phyloP scores from a whole-genome alignment of 2,329 filamentous ascomycete species.

The Colletotrichum sp. region DNA sequence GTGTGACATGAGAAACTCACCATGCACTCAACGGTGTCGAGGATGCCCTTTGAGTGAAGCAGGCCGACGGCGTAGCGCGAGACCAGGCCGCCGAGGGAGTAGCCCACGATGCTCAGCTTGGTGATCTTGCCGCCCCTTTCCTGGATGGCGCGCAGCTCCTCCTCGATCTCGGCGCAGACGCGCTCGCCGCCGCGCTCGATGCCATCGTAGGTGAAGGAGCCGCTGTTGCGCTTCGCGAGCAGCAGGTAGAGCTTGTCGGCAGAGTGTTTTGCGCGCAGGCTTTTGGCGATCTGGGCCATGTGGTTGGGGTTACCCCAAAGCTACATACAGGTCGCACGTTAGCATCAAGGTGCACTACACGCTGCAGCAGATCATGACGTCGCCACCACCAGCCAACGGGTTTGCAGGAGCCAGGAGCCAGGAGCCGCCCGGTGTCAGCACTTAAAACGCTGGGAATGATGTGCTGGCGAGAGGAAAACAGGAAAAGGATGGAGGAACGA shows the following conservation, averaged over 20 bases:
- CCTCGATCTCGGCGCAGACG: slow-evolving; percentile 70
- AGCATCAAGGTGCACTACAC: neutral
- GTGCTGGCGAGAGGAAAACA: neutral
- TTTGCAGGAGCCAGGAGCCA: neutral
- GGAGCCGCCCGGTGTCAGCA: neutral
- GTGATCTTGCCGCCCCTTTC: slow-evolving; percentile 72
- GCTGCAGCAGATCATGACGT: slow-evolving; percentile 22
- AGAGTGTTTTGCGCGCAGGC: slow-evolving; percentile 65
- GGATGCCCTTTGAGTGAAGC: slow-evolving; percentile 78
- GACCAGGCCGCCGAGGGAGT: slow-evolving; percentile 87
- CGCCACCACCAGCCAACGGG: neutral
- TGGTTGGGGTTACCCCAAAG: slow-evolving; percentile 83
- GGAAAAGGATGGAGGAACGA: slow-evolving; percentile 36
- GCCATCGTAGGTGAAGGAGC: slow-evolving; percentile 75
- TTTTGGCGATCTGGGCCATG: slow-evolving; percentile 70
- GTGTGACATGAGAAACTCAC: slow-evolving; percentile 44
- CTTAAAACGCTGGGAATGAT: neutral
- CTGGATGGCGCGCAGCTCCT: slow-evolving; percentile 62
- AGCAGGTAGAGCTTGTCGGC: slow-evolving; percentile 72
- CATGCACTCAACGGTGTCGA: slow-evolving; percentile 81
- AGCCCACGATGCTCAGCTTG: slow-evolving; percentile 87
- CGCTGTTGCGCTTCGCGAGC: slow-evolving; percentile 74
- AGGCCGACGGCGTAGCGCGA: slow-evolving; percentile 87
- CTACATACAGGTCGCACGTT: slow-evolving; percentile 46
- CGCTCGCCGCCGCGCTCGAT: slow-evolving; percentile 73